phyloP scores from a whole-genome alignment of 2,329 filamentous ascomycete genomes.

The Nemania diffusa region DNA sequence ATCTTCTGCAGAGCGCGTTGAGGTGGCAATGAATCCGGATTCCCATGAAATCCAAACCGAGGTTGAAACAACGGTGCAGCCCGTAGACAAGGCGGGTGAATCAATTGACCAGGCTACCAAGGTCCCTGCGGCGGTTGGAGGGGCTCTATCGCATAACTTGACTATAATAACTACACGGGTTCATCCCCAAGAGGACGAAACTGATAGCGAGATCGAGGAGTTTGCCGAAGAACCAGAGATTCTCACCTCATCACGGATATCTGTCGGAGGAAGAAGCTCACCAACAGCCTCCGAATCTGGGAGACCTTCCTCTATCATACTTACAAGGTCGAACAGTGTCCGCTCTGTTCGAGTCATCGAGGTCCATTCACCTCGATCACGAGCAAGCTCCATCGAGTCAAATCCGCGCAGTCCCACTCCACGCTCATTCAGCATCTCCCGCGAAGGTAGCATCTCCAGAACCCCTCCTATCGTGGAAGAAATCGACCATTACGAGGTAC shows the following conservation, averaged over 20 bases:
- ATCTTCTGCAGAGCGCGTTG: background rate
- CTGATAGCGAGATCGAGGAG: constrained; percentile 58
- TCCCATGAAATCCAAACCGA: constrained; percentile 16
- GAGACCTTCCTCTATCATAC: constrained; percentile 54
- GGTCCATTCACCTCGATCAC: constrained; percentile 63
- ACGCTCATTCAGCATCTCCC: constrained; percentile 55
- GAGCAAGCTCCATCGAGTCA: constrained; percentile 59
- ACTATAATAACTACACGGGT: constrained; percentile 26
- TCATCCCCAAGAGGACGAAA: constrained; percentile 43
- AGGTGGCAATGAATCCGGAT: constrained; percentile 7
- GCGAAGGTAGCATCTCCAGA: constrained; percentile 53
- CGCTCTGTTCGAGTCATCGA: constrained; percentile 69
- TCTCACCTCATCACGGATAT: constrained; percentile 66
- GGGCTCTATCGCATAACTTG: constrained; percentile 28
- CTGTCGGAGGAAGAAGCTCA: constrained; percentile 63
- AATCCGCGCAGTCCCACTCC: constrained; percentile 46
- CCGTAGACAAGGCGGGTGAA: constrained; percentile 5
- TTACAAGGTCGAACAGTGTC: constrained; percentile 59
- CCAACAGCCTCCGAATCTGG: constrained; percentile 61
- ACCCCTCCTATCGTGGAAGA: constrained; percentile 57
- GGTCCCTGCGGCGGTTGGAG: constrained; percentile 30
- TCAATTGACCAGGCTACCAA: constrained; percentile 33
- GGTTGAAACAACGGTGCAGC: constrained; percentile 7
- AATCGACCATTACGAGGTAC: constrained; percentile 34
- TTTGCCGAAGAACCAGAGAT: constrained; percentile 70